A percentile compares a stretch with the other conserved stretches of the same genome.
phyloP scores from a whole-genome alignment of 768 basidiomycete species.

The Mycena capillaripes region DNA sequence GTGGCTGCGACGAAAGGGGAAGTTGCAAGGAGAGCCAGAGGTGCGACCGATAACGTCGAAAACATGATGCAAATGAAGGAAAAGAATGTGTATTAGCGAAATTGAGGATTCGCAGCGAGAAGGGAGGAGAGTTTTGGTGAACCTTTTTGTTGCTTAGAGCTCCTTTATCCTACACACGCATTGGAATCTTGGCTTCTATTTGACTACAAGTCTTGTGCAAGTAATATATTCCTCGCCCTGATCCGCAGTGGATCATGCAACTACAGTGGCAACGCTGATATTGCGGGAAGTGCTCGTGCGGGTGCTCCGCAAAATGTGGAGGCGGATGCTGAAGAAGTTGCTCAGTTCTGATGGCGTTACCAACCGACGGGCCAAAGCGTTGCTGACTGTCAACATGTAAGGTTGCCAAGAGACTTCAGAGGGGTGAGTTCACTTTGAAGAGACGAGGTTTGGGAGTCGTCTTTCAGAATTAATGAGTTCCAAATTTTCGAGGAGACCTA shows the following conservation, averaged over 20 bases:
- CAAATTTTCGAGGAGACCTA: too few species aligned
- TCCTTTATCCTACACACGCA: background rate
- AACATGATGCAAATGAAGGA: slow-evolving; percentile 7
- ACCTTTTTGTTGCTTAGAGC: background rate
- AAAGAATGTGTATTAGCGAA: slow-evolving; percentile 25
- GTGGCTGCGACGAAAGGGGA: slow-evolving; percentile 16
- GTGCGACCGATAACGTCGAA: slow-evolving; percentile 7
- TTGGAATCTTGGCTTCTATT: background rate
- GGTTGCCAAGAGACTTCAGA: too few species aligned
- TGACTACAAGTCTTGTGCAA: background rate
- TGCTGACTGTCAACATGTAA: too few species aligned
- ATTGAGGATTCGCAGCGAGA: background rate
- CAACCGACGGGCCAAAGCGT: too few species aligned
- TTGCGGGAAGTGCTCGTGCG: too few species aligned
- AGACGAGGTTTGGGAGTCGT: too few species aligned
- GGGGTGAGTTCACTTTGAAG: too few species aligned
- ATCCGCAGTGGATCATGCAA: background rate
- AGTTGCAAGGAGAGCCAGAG: slow-evolving; percentile 14
- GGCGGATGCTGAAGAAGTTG: too few species aligned
- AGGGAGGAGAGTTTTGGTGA: background rate
- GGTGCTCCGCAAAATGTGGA: too few species aligned
- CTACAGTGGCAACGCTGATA: background rate
- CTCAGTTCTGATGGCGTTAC: too few species aligned
- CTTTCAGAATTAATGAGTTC: too few species aligned
- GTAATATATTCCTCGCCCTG: too few species aligned